Evolutionary conservation across 352 stramenopile genomes (phyloP), one percentile per base, ranked within the genome.

Genomic region (Pythium grandisporangium): DNA sequence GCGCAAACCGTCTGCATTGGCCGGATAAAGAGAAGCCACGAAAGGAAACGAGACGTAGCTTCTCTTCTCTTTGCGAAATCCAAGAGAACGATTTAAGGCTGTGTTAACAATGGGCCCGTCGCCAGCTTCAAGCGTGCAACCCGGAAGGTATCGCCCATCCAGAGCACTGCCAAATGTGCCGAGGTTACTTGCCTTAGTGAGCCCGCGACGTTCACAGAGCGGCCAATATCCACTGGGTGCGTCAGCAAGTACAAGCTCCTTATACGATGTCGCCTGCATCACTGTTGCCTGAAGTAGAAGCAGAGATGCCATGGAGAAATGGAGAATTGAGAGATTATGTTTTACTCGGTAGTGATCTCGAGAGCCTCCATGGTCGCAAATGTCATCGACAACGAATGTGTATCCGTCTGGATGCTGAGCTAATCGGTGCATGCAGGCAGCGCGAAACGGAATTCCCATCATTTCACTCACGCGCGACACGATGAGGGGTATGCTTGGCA

Each of bases 271-370:
- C 5, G 66, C 66, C 49, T 92, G 82, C 29, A 75, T 72, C 19
- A 80, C 54, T 17, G 81, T 86, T 8, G 83, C 85, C 41, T 84
- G 63, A 2, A 88, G 47, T 10, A 93, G 38, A 1, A 97, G 47
- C 22, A 95, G 44, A 16, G 84, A 90, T n/a, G 78, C 85, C 54
- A 90, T 75, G 0, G 86, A 88, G 36, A 95, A 94, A 47, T 96
- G 76, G 0, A 93, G 55, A 48, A 95, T 69, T 2, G 69, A 63
- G 13, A 95, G 44, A 51, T 92, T 94, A 61, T 94, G 79, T 46
- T 93, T 94, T 2, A 93, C 58, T 3, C 69, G 61, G 42, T 69
- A 86, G 2, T 51, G 33, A 3, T 68, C 61, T 2, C 53, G 39
- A 1, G 42, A 49, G 58, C 63, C 3, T 50, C 57, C 32, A 73